phyloP scores from a whole-genome alignment of 768 basidiomycete genomes.

The Epithele typhae region DNA sequence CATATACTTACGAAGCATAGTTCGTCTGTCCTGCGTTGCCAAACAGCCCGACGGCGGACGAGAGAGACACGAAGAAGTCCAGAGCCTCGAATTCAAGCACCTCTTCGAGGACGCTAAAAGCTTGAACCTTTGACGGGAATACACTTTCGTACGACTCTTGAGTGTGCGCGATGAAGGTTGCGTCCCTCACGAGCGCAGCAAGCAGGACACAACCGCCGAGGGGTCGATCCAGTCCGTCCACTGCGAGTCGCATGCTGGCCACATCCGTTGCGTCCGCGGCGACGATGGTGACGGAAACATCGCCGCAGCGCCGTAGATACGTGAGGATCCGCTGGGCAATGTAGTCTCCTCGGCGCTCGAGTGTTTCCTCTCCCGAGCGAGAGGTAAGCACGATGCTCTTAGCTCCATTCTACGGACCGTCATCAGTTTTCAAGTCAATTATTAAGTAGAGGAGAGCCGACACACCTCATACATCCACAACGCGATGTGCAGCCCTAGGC shows the following conservation, averaged over 20 bases:
- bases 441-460: too few relatives aligned
- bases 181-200: constrained; percentile 8
- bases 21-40: constrained; percentile 15
- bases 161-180: constrained; percentile 12
- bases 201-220: constrained; percentile 18
- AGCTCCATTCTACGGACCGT: constrained; percentile 19
- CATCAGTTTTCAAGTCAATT: too few relatives aligned
- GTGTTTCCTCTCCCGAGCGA: constrained; percentile 6
- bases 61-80: constrained; percentile 18
- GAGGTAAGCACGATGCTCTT: constrained; percentile 17
- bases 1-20: constrained; percentile 10
- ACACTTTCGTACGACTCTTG: constrained; percentile 8
- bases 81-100: constrained; percentile 3
- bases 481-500: constrained; percentile 34
- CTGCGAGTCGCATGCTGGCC: background rate
- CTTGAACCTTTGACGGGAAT: constrained; percentile 6
- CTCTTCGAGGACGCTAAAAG: constrained; percentile 5
- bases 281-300: constrained; percentile 4
- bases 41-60: constrained; percentile 15
- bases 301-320: constrained; percentile 6
- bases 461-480: constrained; percentile 38
- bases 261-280: constrained; percentile 8
- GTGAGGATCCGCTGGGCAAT: constrained; percentile 3
- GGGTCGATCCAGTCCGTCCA: constrained; percentile 1
- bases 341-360: constrained; percentile 1